Base-by-base conservation (phyloP, 1,139 yeast species). In the Taiozyma sp. region DNA sequence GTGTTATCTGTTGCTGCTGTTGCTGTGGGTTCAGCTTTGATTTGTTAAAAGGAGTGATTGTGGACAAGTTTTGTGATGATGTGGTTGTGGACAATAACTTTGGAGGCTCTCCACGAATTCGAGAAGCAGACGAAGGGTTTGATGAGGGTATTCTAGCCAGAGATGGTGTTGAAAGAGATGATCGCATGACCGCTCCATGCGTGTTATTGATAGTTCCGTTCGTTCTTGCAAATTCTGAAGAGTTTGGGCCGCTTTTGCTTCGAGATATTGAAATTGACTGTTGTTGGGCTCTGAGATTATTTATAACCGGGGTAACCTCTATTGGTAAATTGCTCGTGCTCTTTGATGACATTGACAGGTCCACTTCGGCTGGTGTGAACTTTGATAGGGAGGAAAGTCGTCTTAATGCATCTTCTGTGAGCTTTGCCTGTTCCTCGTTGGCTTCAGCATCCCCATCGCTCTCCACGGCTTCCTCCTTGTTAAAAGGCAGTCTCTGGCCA, bases 351-450 rank as follows among this genome's bases (percentile, higher is more conserved):
- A 77, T 68, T 6, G 77, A 71, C 54, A 78, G 67, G 55, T 78
- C 83, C 8, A 76, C 82, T 54, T 77, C 79, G 1, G 83, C 82
- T 0, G 82, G 82, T 50, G 74, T 77, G 60, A 77, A 78, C 42
- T 50, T 60, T 3, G 62, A 50, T 13, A 69, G 51, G 10, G 62
- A 54, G 4, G 71, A 65, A 34, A 71, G 57, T 46, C 66, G 68
- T 43, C 68, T 63, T 46, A 71, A 51, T 0, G 75, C 74, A 50
- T 68, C 71, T 14, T 70, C 66, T 0, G 75, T 71, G n/a, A 71
- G 57, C 48, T 60, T 63, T 43, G 58, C 66, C 42, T 73, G 60
- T 29, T 62, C 69, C 10, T 68, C 73, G 43, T 46, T 48, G 3
- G 42, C 48, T 2, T 55, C 58, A 8, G 46, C 51, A 2, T 60